Evolutionary conservation across 2,329 filamentous ascomycete genomes (phyloP).

Genomic region (Aschersonia sp.): DNA sequence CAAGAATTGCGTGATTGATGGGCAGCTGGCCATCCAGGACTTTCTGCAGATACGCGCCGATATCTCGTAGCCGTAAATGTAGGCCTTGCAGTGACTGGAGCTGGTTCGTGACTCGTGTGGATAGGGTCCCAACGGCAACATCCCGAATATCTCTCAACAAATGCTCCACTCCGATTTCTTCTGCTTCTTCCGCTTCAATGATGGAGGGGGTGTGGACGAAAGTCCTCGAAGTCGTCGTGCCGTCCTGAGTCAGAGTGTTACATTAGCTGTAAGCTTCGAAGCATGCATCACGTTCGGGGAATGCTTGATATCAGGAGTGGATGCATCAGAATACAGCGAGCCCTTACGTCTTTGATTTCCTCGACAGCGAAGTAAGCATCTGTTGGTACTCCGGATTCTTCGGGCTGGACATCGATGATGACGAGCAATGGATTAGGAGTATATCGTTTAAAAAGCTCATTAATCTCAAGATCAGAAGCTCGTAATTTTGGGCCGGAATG

Average conservation of each 20-base stretch:
- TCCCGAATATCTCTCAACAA: conserved; percentile 95
- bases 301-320: background rate
- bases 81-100: conserved; percentile 93
- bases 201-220: conserved; percentile 97
- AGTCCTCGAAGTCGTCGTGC: conserved; percentile 89
- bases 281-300: background rate
- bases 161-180: conserved; percentile 98
- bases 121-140: conserved; percentile 91
- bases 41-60: conserved; percentile 89
- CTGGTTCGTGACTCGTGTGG: conserved; percentile 93
- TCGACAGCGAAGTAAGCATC: conserved; percentile 99
- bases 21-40: conserved; percentile 86
- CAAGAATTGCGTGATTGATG: conserved; percentile 92
- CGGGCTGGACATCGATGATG: conserved; percentile 96
- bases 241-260: conserved; percentile 47
- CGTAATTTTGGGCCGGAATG: conserved; percentile 95
- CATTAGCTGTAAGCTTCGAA: background rate
- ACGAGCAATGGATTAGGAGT: conserved; percentile 91
- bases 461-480: conserved; percentile 95
- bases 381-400: conserved; percentile 92
- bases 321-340: background rate
- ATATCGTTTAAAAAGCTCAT: conserved; percentile 98
- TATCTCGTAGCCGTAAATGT: conserved; percentile 86
- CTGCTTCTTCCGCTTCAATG: conserved; percentile 96
- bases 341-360: conserved; percentile 95